A percentile compares a stretch with the other conserved stretches of the same genome.
Evolutionary conservation across 257 asterid species (phyloP).

Genomic region (Solanum ahanhuiri): DNA sequence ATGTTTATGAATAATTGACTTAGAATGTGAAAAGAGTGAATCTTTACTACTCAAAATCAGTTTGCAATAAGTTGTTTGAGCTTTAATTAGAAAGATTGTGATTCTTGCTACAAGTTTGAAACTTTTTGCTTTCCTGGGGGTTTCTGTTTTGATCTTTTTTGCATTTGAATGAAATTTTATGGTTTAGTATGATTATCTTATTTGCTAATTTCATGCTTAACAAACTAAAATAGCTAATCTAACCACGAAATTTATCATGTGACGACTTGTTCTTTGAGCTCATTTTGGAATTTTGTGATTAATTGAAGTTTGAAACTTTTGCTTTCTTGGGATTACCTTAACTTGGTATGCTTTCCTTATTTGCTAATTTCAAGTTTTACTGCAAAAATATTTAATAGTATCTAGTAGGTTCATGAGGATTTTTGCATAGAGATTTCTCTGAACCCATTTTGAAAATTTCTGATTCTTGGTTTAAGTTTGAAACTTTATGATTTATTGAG

Average conservation of each 20-base stretch:
- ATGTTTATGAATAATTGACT: not conserved
- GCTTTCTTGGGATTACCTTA: constrained; percentile 27
- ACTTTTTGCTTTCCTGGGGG: not conserved
- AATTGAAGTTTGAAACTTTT: not conserved
- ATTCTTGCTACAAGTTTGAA: not conserved
- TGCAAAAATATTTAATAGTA: not conserved
- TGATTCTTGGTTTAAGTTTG: not conserved
- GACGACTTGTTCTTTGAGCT: not conserved
- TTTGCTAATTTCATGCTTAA: not conserved
- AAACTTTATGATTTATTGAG: constrained; percentile 24
- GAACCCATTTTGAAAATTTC: not conserved
- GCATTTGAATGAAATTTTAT: not conserved
- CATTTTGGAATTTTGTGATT: not conserved
- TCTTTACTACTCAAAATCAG: not conserved
- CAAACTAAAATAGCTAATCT: not conserved
- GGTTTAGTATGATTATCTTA: not conserved
- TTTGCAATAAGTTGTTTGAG: not conserved
- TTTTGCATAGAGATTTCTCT: not conserved
- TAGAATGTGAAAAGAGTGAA: not conserved
- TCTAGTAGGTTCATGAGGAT: not conserved
- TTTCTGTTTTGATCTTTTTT: not conserved
- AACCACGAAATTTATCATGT: not conserved
- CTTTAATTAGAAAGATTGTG: not conserved
- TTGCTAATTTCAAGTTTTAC: not conserved
- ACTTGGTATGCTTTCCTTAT: not conserved